Conservation (phyloP, 345 rosid genomes). For the Eucalyptus curtisii region DNA sequence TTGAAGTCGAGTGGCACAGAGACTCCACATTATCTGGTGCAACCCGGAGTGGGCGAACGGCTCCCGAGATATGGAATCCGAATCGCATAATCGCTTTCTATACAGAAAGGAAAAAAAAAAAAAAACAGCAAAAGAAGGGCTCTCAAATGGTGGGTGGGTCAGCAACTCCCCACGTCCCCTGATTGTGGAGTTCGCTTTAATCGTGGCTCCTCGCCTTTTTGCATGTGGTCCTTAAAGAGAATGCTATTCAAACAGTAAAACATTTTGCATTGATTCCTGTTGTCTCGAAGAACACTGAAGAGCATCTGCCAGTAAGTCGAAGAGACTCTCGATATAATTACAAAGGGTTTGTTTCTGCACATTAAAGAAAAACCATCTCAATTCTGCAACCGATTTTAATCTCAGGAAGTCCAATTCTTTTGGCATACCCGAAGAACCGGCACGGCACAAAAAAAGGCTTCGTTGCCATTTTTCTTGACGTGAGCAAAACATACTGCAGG, state of each 20-base stretch:
- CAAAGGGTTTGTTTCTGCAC: not conserved
- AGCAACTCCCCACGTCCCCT: not conserved
- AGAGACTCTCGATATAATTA: not conserved
- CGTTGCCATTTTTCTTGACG: not conserved
- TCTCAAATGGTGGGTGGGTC: constrained; percentile 16
- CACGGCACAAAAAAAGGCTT: not conserved
- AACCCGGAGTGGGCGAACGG: not conserved
- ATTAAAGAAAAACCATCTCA: not conserved
- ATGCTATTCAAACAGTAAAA: not conserved
- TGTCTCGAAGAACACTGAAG: not conserved
- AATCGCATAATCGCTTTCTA: not conserved
- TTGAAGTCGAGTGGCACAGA: not conserved
- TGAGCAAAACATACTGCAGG: not conserved
- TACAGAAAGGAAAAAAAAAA: too few relatives aligned
- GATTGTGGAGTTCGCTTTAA: constrained; percentile 11
- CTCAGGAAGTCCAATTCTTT: not conserved
- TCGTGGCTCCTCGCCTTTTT: not conserved
- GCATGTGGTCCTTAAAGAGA: not conserved
- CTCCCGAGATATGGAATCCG: not conserved
- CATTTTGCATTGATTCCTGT: not conserved
- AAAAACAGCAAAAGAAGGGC: not conserved
- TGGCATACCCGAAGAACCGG: not conserved
- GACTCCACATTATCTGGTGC: not conserved
- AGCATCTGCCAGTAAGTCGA: not conserved
- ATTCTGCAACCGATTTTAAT: not conserved